Conservation (phyloP, 2,329 filamentous ascomycete species). For the Cladosporium oxysporum region DNA sequence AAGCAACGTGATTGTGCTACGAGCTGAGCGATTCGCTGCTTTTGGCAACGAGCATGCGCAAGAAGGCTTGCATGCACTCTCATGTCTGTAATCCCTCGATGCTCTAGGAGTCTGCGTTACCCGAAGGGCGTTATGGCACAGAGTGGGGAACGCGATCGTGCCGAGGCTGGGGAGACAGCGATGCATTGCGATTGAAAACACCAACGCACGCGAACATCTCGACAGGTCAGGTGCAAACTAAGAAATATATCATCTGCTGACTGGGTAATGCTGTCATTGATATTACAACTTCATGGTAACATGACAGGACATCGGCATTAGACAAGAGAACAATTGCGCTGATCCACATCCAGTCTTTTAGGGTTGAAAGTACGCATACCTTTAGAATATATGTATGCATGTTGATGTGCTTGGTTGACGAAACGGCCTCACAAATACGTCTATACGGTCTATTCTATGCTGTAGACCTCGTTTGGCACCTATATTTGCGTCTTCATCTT, state of each 20-base stretch:
- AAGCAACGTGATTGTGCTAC: background rate
- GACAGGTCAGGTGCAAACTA: no score
- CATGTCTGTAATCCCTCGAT: conserved; percentile 2
- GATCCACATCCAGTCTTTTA: background rate
- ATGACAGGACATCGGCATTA: background rate
- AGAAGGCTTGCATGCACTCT: background rate
- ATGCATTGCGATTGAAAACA: background rate
- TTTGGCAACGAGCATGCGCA: background rate
- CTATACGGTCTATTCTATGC: background rate
- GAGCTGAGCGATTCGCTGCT: background rate
- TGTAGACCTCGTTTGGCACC: no score
- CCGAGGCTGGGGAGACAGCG: background rate
- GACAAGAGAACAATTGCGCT: background rate
- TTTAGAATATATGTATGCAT: background rate
- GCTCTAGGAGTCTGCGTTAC: background rate
- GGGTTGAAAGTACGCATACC: background rate
- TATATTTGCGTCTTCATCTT: no score
- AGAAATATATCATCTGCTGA: no score
- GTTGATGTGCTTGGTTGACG: background rate
- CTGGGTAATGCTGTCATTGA: background rate
- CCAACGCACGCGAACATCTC: no score
- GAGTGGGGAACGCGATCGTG: conserved; percentile 9
- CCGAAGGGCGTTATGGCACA: conserved; percentile 4
- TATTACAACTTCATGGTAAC: background rate
- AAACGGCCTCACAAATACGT: background rate